Evolutionary conservation across 805 yeast genomes (phyloP), one percentile per base, ranked within the genome.

Genomic region (Debaryomyces tyrocola): DNA sequence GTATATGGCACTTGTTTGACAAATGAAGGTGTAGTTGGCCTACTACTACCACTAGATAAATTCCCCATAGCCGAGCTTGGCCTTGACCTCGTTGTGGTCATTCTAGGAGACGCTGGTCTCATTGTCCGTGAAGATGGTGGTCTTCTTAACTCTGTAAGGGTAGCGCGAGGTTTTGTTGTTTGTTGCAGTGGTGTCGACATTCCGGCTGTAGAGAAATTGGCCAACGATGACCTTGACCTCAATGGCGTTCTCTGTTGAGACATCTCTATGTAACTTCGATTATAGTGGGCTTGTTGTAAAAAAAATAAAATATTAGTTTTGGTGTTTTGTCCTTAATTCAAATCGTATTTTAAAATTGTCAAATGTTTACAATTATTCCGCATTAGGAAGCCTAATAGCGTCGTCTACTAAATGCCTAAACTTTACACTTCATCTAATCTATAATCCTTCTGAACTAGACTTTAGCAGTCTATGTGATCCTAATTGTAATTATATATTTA

Each of bases 1-100:
- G 81, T 75, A 57, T 85, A 87, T 0, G 76, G 75, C 40, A 72
- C 77, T 9, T 54, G 56, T 41, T 46, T 52, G 4, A 35, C 28
- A 31, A 58, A 59, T 1, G 66, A 59, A 11, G 77, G 77, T 1
- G 77, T 73, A 7, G 64, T 52, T 1, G 77, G 76, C 41, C 77
- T 55, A 46, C 60, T 56, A 12, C 42, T 31, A 44, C 53, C 47
- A 20, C 53, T 48, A 12, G 40, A 20, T 12, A 50, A 46, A 46
- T 57, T 57, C 9, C 71, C 67, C 59, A 67, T 50, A 3, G 75
- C 59, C 0, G 74, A 69, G 14, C 65, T 61, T 1, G 75, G 73
- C 20, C 75, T 49, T 3, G 72, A 60, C 27, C 63, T n/a, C 45
- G 41, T 40, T 12, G 47, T 20, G 20, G 43, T 18, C 10, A 15